phyloP scores from a whole-genome alignment of 345 rosid species.

The Populus tremula region DNA sequence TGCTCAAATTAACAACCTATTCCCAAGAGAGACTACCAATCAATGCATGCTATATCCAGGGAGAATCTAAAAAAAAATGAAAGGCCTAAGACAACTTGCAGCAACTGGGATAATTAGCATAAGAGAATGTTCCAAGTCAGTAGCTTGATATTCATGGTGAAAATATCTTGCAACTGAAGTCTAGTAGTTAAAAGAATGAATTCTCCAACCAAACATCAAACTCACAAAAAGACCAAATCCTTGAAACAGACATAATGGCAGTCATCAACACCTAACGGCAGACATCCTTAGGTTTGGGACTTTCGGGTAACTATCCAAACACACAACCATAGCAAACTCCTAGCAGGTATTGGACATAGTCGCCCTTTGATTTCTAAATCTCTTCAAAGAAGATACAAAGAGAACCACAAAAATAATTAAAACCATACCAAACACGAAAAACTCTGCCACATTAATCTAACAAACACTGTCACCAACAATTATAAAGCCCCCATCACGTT shows the following conservation, averaged over 20 bases:
- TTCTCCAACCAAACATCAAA: background rate
- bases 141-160: background rate
- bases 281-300: background rate
- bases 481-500: background rate
- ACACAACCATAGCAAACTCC: background rate
- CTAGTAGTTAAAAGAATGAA: background rate
- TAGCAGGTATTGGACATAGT: background rate
- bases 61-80: background rate
- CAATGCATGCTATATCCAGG: background rate
- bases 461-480: background rate
- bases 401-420: background rate
- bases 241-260: background rate
- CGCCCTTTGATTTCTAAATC: background rate
- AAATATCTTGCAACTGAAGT: background rate
- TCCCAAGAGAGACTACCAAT: background rate
- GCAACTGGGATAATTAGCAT: background rate
- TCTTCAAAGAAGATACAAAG: background rate
- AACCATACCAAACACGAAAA: background rate
- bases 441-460: background rate
- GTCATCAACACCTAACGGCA: background rate
- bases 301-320: background rate
- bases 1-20: background rate
- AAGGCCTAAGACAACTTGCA: background rate
- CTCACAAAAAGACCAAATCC: background rate
- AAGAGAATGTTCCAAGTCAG: background rate